Percentiles rank a stretch among this genome's conserved stretches.
phyloP scores from a whole-genome alignment of 2,329 filamentous ascomycete genomes.

The Cryphonectria parasitica region DNA sequence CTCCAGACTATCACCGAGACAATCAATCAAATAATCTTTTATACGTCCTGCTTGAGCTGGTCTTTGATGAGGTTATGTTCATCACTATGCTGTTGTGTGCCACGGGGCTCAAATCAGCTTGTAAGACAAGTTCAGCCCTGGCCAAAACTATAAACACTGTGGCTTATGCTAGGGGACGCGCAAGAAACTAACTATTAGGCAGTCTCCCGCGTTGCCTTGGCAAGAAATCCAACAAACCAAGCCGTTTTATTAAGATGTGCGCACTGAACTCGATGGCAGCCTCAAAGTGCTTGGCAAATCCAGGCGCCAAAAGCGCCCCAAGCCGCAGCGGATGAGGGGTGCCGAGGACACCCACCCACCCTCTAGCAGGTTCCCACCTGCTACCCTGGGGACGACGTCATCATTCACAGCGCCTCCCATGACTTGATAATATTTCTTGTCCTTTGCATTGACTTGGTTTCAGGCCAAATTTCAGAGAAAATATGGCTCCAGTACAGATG shows the following conservation, averaged over 20 bases:
- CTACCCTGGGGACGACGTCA: not conserved
- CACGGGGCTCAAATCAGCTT: constrained; percentile 17
- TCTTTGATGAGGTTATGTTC: not conserved
- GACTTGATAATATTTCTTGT: not conserved
- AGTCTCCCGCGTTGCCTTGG: not conserved
- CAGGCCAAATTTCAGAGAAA: not conserved
- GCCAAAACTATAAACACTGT: not conserved
- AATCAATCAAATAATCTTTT: not conserved
- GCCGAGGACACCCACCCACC: too few species aligned
- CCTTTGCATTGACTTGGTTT: not conserved
- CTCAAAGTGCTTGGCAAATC: not conserved
- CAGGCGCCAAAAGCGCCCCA: not conserved
- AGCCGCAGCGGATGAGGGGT: not conserved
- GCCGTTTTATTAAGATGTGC: not conserved
- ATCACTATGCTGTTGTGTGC: constrained; percentile 10
- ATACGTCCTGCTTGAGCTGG: not conserved
- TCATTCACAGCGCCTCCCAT: not conserved
- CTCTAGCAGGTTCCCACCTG: not conserved
- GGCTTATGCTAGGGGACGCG: not conserved
- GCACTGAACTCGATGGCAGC: not conserved
- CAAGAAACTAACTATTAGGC: not conserved
- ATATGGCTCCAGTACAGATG: not conserved
- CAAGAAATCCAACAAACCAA: not conserved
- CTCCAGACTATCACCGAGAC: not conserved
- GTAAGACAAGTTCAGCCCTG: not conserved